Evolutionary conservation across 2,329 filamentous ascomycete genomes (phyloP), one percentile per base, ranked within the genome.

Genomic region (Ophiostoma novo-ulmi): DNA sequence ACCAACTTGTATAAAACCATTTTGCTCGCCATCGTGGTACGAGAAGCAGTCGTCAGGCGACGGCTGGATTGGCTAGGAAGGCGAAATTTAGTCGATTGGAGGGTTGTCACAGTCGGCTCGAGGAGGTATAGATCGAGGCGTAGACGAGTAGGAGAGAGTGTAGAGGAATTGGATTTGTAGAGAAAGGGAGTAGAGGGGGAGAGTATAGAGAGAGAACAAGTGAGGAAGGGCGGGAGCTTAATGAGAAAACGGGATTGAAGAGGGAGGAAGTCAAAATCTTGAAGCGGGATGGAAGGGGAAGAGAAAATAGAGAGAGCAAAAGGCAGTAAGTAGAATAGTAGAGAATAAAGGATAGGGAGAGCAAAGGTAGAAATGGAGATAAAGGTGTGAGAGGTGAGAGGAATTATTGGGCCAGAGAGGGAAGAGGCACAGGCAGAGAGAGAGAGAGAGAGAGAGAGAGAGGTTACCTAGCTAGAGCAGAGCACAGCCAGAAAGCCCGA

Each of bases 1-100:
- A 97, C 93, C 86, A 97, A 83, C 83, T 97, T 97, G 85, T 97
- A 96, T 80, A 97, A 83, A 79, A 93, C 94, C 93, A 96, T 96
- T 85, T 94, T 94, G 78, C 91, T 91, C 82, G 92, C 89, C 92
- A 95, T 95, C 80, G 78, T 84, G 75, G 38, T 55, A 55, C 5
- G 68, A 48, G 26, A 64, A 44, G 58, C 67, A 39, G 73, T 58
- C 70, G 69, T 64, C 70, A 36, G 64, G 70, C 67, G 73, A 73
- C 71, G 52, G 69, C 71, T 66, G 70, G 61, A 22, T 67, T 52
- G 48, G 64, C 58, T 66, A 8, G 22, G 71, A 38, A 64, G 63
- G 38, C n/a, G 65, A 44, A 41, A 11, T 31, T 44, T 26, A 38
- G 39, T 67, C 65, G 65, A 67, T 39, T n/a, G n/a, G 63, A 39